phyloP scores from a whole-genome alignment of 345 rosid genomes.

The Melaleuca quinquenervia region DNA sequence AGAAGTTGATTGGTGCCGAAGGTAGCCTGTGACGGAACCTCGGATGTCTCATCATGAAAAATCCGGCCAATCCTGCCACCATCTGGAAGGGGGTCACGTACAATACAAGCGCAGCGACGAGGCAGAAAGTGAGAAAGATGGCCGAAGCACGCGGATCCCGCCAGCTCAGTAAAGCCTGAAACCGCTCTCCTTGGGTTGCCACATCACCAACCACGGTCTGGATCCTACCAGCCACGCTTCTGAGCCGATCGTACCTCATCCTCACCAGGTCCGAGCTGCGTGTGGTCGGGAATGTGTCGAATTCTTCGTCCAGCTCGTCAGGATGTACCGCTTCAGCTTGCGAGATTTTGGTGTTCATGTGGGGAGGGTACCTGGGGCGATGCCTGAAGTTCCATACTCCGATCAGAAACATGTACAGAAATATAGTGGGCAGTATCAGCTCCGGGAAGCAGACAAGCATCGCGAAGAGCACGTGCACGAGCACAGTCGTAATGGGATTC shows the following conservation, averaged over 20 bases:
- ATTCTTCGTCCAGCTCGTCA: constrained; percentile 93
- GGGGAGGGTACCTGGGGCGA: constrained; percentile 93
- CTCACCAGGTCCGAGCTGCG: constrained; percentile 61
- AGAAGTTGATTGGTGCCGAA: constrained; percentile 83
- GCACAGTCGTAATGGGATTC: constrained; percentile 77
- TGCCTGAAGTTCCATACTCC: constrained; percentile 90
- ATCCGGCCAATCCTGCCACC: constrained; percentile 68
- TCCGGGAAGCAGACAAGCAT: constrained; percentile 91
- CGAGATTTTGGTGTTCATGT: constrained; percentile 89
- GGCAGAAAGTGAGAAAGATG: constrained; percentile 60
- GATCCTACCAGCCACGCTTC: constrained; percentile 91
- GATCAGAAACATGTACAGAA: constrained; percentile 86
- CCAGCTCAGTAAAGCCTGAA: constrained; percentile 90
- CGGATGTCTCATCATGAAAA: constrained; percentile 80
- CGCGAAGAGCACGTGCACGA: constrained; percentile 73
- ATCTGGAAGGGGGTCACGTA: constrained; percentile 91
- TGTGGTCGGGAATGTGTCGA: constrained; percentile 78
- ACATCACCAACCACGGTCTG: constrained; percentile 95
- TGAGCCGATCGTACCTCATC: constrained; percentile 87
- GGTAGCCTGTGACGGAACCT: constrained; percentile 84
- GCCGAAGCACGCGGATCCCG: constrained; percentile 92
- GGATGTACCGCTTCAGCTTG: constrained; percentile 82
- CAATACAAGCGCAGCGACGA: constrained; percentile 70
- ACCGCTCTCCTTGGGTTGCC: constrained; percentile 90
- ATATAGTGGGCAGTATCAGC: constrained; percentile 74